A percentile compares a stretch with the other conserved stretches of the same genome.
These are phyloP conservation scores for Rosa lucieae DNA, from an alignment of 306 rosid species.

Conservation along the genomic window DNA sequence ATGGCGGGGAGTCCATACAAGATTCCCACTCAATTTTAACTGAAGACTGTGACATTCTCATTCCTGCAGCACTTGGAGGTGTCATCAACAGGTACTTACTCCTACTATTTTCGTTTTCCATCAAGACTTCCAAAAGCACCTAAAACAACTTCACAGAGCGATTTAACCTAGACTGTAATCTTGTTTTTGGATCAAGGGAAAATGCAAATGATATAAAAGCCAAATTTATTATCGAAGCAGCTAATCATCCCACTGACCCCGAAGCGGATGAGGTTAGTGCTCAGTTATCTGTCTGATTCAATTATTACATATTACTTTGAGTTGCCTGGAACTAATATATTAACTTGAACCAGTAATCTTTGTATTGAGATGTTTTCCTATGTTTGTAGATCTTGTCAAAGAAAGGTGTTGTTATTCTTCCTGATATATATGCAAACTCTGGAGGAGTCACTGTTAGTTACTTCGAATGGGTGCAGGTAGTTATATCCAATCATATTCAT, in stretches of 20 bases:
- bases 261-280: slow-evolving; percentile 85
- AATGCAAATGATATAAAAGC: slow-evolving; percentile 82
- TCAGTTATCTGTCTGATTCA: not conserved
- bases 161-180: not conserved
- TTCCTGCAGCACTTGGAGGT: slow-evolving; percentile 98
- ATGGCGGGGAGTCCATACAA: slow-evolving; percentile 57
- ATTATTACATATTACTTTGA: not conserved
- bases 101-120: not conserved
- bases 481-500: not conserved
- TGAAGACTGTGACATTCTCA: slow-evolving; percentile 81
- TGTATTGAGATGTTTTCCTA: no score
- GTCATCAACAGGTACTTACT: slow-evolving; percentile 62
- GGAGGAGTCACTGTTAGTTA: slow-evolving; percentile 98
- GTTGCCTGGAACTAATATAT: not conserved
- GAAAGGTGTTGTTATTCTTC: slow-evolving; percentile 83
- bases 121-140: not conserved
- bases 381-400: slow-evolving; percentile 67
- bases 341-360: not conserved
- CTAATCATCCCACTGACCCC: slow-evolving; percentile 94
- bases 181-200: slow-evolving; percentile 49
- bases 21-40: slow-evolving; percentile 60
- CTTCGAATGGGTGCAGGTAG: slow-evolving; percentile 98
- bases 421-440: slow-evolving; percentile 95
- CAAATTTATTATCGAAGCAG: slow-evolving; percentile 85
- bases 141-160: not conserved